Percentiles rank a stretch among this genome's conserved stretches.
phyloP scores from a whole-genome alignment of 805 yeast species.

The Suhomyces prunicola region DNA sequence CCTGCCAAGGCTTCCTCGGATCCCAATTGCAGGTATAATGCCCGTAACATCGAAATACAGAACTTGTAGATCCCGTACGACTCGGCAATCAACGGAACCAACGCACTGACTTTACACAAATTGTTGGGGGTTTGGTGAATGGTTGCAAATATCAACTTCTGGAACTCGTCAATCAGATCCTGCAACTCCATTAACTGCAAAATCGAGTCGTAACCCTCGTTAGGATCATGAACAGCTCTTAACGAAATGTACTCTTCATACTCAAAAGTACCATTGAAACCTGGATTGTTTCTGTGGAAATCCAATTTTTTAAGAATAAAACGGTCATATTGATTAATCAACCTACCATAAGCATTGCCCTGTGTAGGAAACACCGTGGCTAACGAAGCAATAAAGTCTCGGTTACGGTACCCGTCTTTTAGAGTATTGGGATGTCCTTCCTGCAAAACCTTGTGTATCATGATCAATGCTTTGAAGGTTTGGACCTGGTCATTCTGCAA shows the following conservation, averaged over 20 bases:
- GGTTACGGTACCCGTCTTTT: conserved; percentile 73
- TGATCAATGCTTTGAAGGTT: conserved; percentile 78
- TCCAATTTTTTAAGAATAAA: conserved; percentile 69
- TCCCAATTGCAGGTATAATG: conserved; percentile 70
- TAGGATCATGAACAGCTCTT: conserved; percentile 85
- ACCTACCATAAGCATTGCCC: conserved; percentile 57
- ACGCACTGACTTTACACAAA: conserved; percentile 80
- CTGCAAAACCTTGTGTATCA: conserved; percentile 89
- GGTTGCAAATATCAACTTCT: conserved; percentile 70
- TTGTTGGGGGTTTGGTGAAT: conserved; percentile 55
- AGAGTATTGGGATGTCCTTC: conserved; percentile 93
- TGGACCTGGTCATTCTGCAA: conserved; percentile 79
- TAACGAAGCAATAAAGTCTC: conserved; percentile 73
- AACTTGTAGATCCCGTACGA: conserved; percentile 91
- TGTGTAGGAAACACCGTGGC: conserved; percentile 50
- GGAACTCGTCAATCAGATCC: conserved; percentile 77
- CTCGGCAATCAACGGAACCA: conserved; percentile 88
- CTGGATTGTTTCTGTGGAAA: conserved; percentile 81
- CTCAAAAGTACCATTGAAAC: conserved; percentile 93
- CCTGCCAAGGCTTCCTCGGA: conserved; percentile 76
- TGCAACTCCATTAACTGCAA: conserved; percentile 82
- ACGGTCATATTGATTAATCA: conserved; percentile 73
- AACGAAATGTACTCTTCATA: conserved; percentile 92
- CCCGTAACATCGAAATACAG: conserved; percentile 84
- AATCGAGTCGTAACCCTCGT: conserved; percentile 90